These are phyloP conservation scores for Hyaloscypha hepaticicola DNA, from an alignment of 495 filamentous ascomycete genomes.

Conservation along the genomic window DNA sequence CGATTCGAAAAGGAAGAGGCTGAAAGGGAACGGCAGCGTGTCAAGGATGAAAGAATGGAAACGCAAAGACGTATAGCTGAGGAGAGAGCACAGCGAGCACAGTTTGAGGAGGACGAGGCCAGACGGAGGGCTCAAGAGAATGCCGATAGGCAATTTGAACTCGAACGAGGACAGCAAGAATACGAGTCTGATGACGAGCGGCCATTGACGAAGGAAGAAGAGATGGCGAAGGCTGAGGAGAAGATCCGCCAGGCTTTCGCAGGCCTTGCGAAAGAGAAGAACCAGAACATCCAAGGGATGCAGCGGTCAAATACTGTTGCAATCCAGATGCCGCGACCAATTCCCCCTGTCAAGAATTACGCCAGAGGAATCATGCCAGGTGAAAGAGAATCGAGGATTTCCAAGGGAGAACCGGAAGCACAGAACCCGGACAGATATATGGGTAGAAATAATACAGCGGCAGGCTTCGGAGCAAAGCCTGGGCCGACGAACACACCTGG, in stretches of 20 bases:
- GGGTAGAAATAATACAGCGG: not conserved
- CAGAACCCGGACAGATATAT: not conserved
- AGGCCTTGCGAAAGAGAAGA: not conserved
- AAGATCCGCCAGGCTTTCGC: constrained; percentile 6
- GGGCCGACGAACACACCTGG: not conserved
- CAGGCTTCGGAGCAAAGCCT: not conserved
- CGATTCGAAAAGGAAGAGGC: not conserved
- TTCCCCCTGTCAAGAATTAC: not conserved
- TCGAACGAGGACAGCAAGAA: not conserved
- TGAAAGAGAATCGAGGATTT: not conserved
- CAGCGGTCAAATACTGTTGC: not conserved
- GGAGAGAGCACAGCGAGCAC: not conserved
- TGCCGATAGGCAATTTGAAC: not conserved
- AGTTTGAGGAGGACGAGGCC: not conserved
- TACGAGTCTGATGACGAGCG: constrained; percentile 1
- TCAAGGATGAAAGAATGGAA: not conserved
- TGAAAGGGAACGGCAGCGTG: not conserved
- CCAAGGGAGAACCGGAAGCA: not conserved
- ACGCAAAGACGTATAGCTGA: not conserved
- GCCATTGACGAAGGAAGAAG: not conserved
- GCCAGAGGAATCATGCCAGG: not conserved
- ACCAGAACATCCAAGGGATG: not conserved
- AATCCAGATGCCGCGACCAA: constrained; percentile 4
- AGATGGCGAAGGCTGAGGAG: constrained; percentile 6
- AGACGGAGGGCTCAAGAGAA: not conserved